A percentile compares a stretch with the other conserved stretches of the same genome.
Conservation (phyloP, 305 asterid species). For the Fraxinus nigra region DNA sequence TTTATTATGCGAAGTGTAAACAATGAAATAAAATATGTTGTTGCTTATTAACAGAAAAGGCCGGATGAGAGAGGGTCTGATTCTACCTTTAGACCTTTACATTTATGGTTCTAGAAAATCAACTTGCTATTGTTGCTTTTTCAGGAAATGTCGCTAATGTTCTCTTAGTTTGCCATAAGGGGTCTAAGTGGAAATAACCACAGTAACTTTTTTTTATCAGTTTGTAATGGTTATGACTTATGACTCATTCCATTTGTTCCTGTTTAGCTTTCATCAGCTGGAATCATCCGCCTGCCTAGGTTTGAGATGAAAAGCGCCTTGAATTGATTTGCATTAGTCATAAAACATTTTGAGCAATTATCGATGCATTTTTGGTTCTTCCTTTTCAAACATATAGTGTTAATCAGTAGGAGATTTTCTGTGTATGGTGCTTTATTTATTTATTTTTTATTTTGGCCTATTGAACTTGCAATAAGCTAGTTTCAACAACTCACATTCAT, state of each 20-base stretch:
- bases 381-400: neutral
- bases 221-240: conserved; percentile 19
- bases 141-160: neutral
- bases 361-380: neutral
- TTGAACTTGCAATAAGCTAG: neutral
- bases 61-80: conserved; percentile 4
- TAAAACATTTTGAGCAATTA: neutral
- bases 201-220: neutral
- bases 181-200: neutral
- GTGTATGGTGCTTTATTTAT: neutral
- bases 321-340: neutral
- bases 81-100: neutral
- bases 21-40: neutral
- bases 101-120: neutral
- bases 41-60: conserved; percentile 4
- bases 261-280: conserved; percentile 77
- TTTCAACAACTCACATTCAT: neutral
- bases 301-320: conserved; percentile 59
- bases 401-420: neutral
- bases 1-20: conserved; percentile 37
- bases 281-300: conserved; percentile 78
- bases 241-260: conserved; percentile 21
- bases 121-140: conserved; percentile 4
- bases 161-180: neutral
- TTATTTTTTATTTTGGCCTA: neutral